Base-by-base conservation (phyloP, 208 protist species). In the Histomonas meleagridis region DNA sequence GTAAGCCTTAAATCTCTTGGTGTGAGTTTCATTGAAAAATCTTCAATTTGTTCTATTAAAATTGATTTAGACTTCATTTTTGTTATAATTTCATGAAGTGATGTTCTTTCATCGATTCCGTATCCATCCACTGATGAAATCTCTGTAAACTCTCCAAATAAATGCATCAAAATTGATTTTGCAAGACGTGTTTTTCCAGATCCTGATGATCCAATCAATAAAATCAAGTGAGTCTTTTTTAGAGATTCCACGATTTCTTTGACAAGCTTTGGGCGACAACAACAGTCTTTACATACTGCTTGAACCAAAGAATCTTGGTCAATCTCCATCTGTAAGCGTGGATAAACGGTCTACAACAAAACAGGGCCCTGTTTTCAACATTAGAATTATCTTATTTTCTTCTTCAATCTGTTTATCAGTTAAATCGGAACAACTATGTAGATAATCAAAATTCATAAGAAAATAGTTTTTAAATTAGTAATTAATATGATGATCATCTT, bases 1-100 rank as follows among this genome's bases (percentile, higher is more conserved):
- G 76, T 86, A 0, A 86, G 46, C 26, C 76, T 86, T 51, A 14
- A 14, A 43, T 86, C 76, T 14, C 76, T 40, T 12, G 76, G 46
- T 51, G 76, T 86, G 2, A 32, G 51, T 14, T 46, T 51, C 76
- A 86, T 86, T 55, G 76, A 86, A 86, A 86, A 86, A 86, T 86
- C 76, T 18, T 40, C 51, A 1, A 86, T 40, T 86, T 86, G 46
- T 86, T 86, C 76, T 0, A 86, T 3, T 38, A 86, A 38, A 86
- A 86, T 86, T 55, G 23, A 9, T 32, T 86, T 51, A 21, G 38
- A 51, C 10, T 12, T 46, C 46, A 86, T 57, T 53, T 86, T 86
- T 55, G 51, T 14, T 18, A 14, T 46, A 10, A 86, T n/a, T 38
- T 55, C 7, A 46, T 51, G 26, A 49, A 86, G 51, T 86, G 76